Evolutionary conservation across 2,329 filamentous ascomycete species (phyloP), one percentile per base, ranked within the genome.

Genomic region (Apiospora rasikravindrae): DNA sequence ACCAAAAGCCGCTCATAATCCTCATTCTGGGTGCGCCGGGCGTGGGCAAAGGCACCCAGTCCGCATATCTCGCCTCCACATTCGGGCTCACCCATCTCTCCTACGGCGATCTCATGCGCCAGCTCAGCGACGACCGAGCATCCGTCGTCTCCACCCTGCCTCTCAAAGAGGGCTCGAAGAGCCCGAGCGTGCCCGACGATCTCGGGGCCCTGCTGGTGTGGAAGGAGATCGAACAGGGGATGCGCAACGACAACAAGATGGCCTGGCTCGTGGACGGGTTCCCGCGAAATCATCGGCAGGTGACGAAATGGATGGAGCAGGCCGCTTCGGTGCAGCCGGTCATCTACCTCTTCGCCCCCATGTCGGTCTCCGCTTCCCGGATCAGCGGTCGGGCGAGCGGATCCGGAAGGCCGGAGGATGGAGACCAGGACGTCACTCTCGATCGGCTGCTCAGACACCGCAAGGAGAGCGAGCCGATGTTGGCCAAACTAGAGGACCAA

Each of bases 1-100:
- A 33, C 13, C 51, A 57, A 19, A 57, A 61, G 45, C 77, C 73
- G 13, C 66, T 75, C 2, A 73, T 78, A 1, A 70, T 76, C 13
- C 76, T 77, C 69, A 73, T 78, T 47, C 61, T 78, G 1, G 77
- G 76, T 5, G 68, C 75, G 16, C 77, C 77, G 0, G 77, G 77
- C 1, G 75, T 73, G 26, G 77, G 77, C n/a, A 77, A 77, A 61
- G 77, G 73, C 8, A 78, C 77, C 11, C 69, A 75, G 14, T 77
- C 75, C 4, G 61, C 29, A 1, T 72, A 49, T 19, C 73, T 78
- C 2, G 67, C 68, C 47, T 51, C 49, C 10, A 49, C 66, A 10
- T 72, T 76, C 44, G 64, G 71, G 14, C 66, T 77, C 8, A 76
- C 76, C 5, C 74, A 77, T 71, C 71, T 78, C 26, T 77, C 76